Conservation (phyloP, 352 stramenopile species). For the Phytophthora cryptogea region DNA sequence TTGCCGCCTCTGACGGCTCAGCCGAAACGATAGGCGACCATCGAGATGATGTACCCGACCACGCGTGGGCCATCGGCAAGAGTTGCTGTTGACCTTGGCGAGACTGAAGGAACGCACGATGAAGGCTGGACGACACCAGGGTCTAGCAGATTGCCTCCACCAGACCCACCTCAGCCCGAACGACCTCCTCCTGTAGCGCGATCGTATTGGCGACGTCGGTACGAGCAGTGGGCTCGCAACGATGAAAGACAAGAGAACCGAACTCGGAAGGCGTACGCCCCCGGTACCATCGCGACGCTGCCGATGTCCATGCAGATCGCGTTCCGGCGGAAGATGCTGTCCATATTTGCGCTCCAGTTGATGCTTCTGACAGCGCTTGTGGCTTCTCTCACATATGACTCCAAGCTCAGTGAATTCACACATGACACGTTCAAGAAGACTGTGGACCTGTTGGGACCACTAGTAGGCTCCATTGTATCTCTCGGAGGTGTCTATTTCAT, state of each 20-base stretch:
- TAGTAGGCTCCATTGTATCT: constrained; percentile 33
- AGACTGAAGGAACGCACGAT: constrained; percentile 22
- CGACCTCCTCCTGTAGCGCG: constrained; percentile 3
- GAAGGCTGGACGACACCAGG: constrained; percentile 13
- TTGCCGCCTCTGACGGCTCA: constrained; percentile 6
- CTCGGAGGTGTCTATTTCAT: constrained; percentile 44
- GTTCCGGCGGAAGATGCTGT: constrained; percentile 54
- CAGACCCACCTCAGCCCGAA: constrained; percentile 2
- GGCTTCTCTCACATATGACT: constrained; percentile 35
- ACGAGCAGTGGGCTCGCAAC: constrained; percentile 25
- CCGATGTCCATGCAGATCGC: constrained; percentile 46
- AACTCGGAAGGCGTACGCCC: constrained; percentile 24
- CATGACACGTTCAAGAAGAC: constrained; percentile 29
- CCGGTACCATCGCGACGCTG: constrained; percentile 40
- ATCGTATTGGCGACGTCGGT: constrained; percentile 35
- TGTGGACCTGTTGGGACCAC: constrained; percentile 26
- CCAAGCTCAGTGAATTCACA: constrained; percentile 29
- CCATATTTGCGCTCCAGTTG: constrained; percentile 50
- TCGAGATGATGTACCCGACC: constrained; percentile 27
- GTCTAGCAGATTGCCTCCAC: constrained; percentile 6
- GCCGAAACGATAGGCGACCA: not conserved
- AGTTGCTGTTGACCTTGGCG: constrained; percentile 28
- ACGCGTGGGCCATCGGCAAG: constrained; percentile 24
- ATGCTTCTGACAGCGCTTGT: constrained; percentile 42
- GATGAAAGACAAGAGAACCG: constrained; percentile 21